phyloP scores from a whole-genome alignment of 2,329 filamentous ascomycete species.

The Fusarium sp. region DNA sequence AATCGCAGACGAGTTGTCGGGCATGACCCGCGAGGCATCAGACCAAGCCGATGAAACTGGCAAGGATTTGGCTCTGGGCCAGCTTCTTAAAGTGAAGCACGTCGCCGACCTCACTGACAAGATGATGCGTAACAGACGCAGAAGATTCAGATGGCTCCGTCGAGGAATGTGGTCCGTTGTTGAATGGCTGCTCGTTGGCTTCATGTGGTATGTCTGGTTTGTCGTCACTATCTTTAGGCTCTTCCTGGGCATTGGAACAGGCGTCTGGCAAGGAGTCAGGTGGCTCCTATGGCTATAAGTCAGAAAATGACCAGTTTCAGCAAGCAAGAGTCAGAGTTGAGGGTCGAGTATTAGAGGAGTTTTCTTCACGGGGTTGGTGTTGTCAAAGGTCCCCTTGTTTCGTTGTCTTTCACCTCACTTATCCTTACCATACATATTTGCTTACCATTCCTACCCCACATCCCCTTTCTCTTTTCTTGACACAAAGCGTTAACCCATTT shows the following conservation, averaged over 20 bases:
- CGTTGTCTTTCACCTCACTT: slow-evolving; percentile 3
- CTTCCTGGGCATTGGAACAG: slow-evolving; percentile 72
- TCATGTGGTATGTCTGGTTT: slow-evolving; percentile 97
- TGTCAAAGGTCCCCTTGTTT: slow-evolving; percentile 11
- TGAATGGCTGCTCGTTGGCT: slow-evolving; percentile 88
- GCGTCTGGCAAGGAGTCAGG: slow-evolving; percentile 69
- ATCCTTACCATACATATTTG: slow-evolving; percentile 13
- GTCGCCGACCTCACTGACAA: slow-evolving; percentile 84
- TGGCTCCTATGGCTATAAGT: slow-evolving; percentile 86
- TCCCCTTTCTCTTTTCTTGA: slow-evolving; percentile 19
- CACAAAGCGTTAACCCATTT: slow-evolving; percentile 34
- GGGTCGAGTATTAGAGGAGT: slow-evolving; percentile 16
- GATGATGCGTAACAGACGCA: slow-evolving; percentile 76
- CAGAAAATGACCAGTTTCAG: not conserved
- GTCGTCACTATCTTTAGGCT: slow-evolving; percentile 82
- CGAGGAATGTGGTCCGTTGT: slow-evolving; percentile 83
- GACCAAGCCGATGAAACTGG: slow-evolving; percentile 86
- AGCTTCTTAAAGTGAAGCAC: slow-evolving; percentile 83
- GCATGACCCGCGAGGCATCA: slow-evolving; percentile 74
- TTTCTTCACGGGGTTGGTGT: slow-evolving; percentile 12
- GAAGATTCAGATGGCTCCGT: slow-evolving; percentile 79
- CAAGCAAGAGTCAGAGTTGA: slow-evolving; percentile 4
- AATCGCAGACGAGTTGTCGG: slow-evolving; percentile 67
- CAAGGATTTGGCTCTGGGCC: slow-evolving; percentile 79
- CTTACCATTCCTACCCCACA: not conserved